These are phyloP conservation scores for Centaurea solstitialis DNA, from an alignment of 129 eudicot species.

Conservation along the genomic window DNA sequence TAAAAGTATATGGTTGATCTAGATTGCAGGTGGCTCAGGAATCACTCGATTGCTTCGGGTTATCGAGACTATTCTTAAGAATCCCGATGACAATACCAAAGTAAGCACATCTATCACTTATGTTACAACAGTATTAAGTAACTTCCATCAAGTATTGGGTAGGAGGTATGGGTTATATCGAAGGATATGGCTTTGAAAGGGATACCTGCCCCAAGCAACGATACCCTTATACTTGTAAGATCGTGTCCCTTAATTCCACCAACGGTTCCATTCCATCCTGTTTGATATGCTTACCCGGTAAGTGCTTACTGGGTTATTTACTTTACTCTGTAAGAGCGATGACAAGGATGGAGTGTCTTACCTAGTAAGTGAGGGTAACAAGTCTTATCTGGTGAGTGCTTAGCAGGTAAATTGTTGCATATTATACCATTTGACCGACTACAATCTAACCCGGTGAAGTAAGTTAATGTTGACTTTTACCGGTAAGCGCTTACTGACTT, in stretches of 20 bases:
- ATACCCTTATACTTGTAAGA: conserved; percentile 84
- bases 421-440: too few relatives aligned
- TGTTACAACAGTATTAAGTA: too few relatives aligned
- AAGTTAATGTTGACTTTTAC: too few relatives aligned
- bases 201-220: conserved; percentile 76
- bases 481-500: too few relatives aligned
- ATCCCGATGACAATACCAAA: conserved; percentile 94
- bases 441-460: too few relatives aligned
- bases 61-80: conserved; percentile 83
- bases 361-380: too few relatives aligned
- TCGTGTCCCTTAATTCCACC: neutral
- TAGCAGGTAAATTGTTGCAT: too few relatives aligned
- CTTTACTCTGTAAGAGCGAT: too few relatives aligned
- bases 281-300: too few relatives aligned
- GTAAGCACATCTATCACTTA: conserved; percentile 31
- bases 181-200: conserved; percentile 93
- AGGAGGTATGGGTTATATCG: conserved; percentile 82
- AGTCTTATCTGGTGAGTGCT: too few relatives aligned
- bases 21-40: conserved; percentile 99
- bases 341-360: too few relatives aligned
- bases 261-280: neutral
- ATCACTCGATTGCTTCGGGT: conserved; percentile 99
- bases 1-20: conserved; percentile 7
- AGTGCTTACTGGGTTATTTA: too few relatives aligned
- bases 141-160: conserved; percentile 73